Percentiles rank a stretch among this genome's conserved stretches.
phyloP scores from a whole-genome alignment of 352 stramenopile species.

The Pythium angustatum region DNA sequence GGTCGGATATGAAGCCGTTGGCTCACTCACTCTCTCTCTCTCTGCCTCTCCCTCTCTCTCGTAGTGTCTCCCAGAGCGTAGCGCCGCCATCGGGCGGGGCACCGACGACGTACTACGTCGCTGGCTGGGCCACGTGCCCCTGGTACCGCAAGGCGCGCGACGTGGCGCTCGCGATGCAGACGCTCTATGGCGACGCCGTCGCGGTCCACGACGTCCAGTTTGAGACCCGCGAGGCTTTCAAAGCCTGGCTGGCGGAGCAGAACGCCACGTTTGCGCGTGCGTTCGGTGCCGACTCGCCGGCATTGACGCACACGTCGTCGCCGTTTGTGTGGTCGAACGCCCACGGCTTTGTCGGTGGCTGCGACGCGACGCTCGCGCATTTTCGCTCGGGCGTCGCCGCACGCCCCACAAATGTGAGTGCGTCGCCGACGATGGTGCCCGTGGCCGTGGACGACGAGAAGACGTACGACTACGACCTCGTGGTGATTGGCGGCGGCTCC shows the following conservation, averaged over 20 bases:
- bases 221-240: slow-evolving; percentile 58
- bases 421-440: slow-evolving; percentile 24
- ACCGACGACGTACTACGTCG: slow-evolving; percentile 60
- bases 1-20: background rate
- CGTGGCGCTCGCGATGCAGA: slow-evolving; percentile 62
- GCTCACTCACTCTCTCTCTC: background rate
- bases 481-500: slow-evolving; percentile 81
- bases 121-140: slow-evolving; percentile 68
- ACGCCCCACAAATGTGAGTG: slow-evolving; percentile 7
- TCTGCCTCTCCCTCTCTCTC: background rate
- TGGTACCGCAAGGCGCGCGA: slow-evolving; percentile 61
- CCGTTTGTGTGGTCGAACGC: slow-evolving; percentile 75
- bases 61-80: slow-evolving; percentile 49
- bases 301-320: slow-evolving; percentile 60
- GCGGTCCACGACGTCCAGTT: slow-evolving; percentile 50
- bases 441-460: slow-evolving; percentile 27
- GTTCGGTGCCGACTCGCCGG: slow-evolving; percentile 45
- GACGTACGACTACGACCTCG: slow-evolving; percentile 81
- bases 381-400: slow-evolving; percentile 52
- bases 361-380: slow-evolving; percentile 61
- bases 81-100: slow-evolving; percentile 22
- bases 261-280: slow-evolving; percentile 36
- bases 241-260: slow-evolving; percentile 47
- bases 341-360: slow-evolving; percentile 62
- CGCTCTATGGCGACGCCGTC: slow-evolving; percentile 59